Base-by-base conservation (phyloP, 768 basidiomycete species). In the Daedaleopsis sinensis region DNA sequence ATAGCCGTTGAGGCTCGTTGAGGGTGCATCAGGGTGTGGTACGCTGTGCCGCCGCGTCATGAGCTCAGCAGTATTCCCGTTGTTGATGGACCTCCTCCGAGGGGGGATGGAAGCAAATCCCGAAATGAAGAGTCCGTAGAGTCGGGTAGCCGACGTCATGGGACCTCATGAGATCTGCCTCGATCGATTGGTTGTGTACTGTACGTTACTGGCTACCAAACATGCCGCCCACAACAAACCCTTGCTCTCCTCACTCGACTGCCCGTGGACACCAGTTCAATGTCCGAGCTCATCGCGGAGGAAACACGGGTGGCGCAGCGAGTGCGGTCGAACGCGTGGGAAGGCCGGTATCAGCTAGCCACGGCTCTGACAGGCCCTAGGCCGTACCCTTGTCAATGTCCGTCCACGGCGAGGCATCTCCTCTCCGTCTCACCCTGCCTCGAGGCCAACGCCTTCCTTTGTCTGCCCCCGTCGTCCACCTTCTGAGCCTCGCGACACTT, bases 21-120 rank as follows among this genome's bases (percentile, higher is more conserved):
- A n/a, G n/a, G n/a, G n/a, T 79, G 77, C 60, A 71, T 84, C 62
- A 78, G 65, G 0, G 54, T 73, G 38, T 79, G 77, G 37, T 19
- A 78, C 24, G 42, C 77, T 8, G 59, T 50, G 19, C n/a, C n/a
- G n/a, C n/a, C n/a, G n/a, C n/a, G n/a, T n/a, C n/a, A n/a, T n/a
- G n/a, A n/a, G n/a, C n/a, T n/a, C n/a, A n/a, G n/a, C n/a, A n/a
- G n/a, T n/a, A n/a, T n/a, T n/a, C n/a, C n/a, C n/a, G n/a, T n/a
- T n/a, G n/a, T n/a, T n/a, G n/a, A n/a, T n/a, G n/a, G n/a, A n/a
- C n/a, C n/a, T n/a, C n/a, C n/a, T n/a, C n/a, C n/a, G n/a, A 42
- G 35, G 10, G 18, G 19, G 15, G 10, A 47, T 2, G 46, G 21
- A 47, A 47, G 46, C 10, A 18, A 32, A 32, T 32, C 27, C 27